phyloP scores from a whole-genome alignment of 1,139 yeast species.

The Suhomyces panamericanus region DNA sequence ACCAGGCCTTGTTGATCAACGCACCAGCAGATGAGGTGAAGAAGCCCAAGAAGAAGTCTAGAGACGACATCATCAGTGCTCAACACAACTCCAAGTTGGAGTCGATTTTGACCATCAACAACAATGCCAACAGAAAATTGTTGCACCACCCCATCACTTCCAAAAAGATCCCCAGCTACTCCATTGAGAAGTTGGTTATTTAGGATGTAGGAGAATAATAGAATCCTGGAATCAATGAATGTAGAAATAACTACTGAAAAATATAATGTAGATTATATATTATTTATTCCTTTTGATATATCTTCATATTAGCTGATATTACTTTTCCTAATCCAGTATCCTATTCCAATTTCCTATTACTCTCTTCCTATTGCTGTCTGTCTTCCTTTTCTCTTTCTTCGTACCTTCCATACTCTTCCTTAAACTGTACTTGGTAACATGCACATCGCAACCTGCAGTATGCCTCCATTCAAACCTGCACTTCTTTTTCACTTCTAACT shows the following conservation, averaged over 20 bases:
- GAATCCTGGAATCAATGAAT: too few species aligned
- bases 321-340: too few species aligned
- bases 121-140: constrained; percentile 29
- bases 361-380: too few species aligned
- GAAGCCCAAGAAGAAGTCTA: constrained; percentile 20
- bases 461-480: not conserved
- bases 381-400: too few species aligned
- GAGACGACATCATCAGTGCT: constrained; percentile 23
- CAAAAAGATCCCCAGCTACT: constrained; percentile 50
- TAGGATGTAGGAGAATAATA: constrained; percentile 16
- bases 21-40: constrained; percentile 18
- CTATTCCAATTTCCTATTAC: too few species aligned
- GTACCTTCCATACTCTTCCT: too few species aligned
- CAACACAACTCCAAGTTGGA: constrained; percentile 36
- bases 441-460: not conserved
- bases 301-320: too few species aligned
- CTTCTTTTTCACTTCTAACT: not conserved
- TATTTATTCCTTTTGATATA: too few species aligned
- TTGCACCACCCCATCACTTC: constrained; percentile 33
- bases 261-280: too few species aligned
- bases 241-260: too few species aligned
- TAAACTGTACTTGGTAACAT: too few species aligned
- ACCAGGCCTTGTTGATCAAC: constrained; percentile 43
- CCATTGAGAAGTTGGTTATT: constrained; percentile 50
- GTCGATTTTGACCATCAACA: constrained; percentile 40